Percentiles rank a stretch among this genome's conserved stretches.
phyloP scores from a whole-genome alignment of 2,329 filamentous ascomycete species.

The Aspergillus aculeatus region DNA sequence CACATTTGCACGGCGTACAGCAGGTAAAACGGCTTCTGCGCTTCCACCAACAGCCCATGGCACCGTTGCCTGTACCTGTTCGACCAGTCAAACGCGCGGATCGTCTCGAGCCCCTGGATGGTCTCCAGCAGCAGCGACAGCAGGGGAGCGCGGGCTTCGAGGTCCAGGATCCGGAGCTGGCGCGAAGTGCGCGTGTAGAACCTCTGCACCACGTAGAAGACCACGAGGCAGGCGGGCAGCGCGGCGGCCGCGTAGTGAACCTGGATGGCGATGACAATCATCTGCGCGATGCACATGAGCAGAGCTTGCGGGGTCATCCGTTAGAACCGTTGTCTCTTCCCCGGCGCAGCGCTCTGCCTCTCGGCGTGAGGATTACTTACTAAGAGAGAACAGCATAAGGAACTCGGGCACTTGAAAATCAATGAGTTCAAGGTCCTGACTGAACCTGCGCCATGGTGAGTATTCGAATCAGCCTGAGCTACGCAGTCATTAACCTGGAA shows the following conservation, averaged over 20 bases:
- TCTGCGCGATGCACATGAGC: no score
- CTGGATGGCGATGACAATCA: no score
- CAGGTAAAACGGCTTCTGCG: conserved; percentile 1
- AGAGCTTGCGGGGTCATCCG: no score
- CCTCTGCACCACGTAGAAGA: background rate
- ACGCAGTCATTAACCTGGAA: no score
- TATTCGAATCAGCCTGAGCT: no score
- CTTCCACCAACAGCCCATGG: background rate
- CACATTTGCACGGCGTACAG: background rate
- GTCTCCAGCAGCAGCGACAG: background rate
- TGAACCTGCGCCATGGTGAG: background rate
- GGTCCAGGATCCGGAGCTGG: background rate
- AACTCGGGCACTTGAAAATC: background rate
- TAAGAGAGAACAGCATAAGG: background rate
- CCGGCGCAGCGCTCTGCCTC: no score
- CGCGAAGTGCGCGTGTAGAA: background rate
- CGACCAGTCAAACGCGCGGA: background rate
- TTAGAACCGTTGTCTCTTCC: no score
- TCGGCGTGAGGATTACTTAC: no score
- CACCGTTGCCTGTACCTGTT: background rate
- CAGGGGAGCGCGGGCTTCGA: background rate
- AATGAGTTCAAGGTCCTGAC: background rate
- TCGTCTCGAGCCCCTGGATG: background rate
- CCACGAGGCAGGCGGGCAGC: background rate
- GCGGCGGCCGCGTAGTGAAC: background rate